phyloP scores from a whole-genome alignment of 495 filamentous ascomycete species.

The Aspergillus saccharolyticus region DNA sequence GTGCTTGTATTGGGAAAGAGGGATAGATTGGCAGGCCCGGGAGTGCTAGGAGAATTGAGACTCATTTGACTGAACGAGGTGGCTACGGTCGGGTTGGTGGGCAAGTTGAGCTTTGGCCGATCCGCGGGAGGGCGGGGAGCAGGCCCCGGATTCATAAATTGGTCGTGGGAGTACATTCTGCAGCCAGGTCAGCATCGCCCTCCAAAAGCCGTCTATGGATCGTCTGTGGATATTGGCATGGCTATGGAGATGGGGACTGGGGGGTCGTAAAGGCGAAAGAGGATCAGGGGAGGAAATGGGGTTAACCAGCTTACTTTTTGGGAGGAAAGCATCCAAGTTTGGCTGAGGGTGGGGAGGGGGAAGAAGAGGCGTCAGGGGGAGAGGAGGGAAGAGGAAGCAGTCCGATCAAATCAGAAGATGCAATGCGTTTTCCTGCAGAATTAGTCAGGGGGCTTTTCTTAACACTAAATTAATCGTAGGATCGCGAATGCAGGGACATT shows the following conservation, averaged over 20 bases:
- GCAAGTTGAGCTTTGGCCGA: constrained; percentile 69
- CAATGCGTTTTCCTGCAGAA: constrained; percentile 7
- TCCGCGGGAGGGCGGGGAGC: constrained; percentile 86
- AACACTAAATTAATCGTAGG: background rate
- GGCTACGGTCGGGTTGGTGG: constrained; percentile 62
- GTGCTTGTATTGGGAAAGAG: constrained; percentile 59
- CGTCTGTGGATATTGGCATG: background rate
- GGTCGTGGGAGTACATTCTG: constrained; percentile 60
- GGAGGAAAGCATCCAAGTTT: constrained; percentile 30
- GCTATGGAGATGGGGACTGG: background rate
- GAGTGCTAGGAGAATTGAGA: constrained; percentile 62
- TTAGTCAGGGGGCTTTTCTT: constrained; percentile 3
- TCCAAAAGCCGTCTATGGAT: background rate
- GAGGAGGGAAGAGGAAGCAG: background rate
- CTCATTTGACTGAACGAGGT: constrained; percentile 74
- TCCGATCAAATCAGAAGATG: background rate
- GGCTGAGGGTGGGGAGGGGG: constrained; percentile 8
- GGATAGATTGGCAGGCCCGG: constrained; percentile 40
- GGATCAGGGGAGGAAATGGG: background rate
- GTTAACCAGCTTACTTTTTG: constrained; percentile 37
- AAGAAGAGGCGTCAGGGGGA: background rate
- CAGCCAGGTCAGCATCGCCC: constrained; percentile 9
- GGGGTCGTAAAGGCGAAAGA: background rate
- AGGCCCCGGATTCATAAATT: constrained; percentile 96
- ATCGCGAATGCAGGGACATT: background rate